phyloP scores from a whole-genome alignment of 2,329 filamentous ascomycete genomes.

The Lecanicillium sp. region DNA sequence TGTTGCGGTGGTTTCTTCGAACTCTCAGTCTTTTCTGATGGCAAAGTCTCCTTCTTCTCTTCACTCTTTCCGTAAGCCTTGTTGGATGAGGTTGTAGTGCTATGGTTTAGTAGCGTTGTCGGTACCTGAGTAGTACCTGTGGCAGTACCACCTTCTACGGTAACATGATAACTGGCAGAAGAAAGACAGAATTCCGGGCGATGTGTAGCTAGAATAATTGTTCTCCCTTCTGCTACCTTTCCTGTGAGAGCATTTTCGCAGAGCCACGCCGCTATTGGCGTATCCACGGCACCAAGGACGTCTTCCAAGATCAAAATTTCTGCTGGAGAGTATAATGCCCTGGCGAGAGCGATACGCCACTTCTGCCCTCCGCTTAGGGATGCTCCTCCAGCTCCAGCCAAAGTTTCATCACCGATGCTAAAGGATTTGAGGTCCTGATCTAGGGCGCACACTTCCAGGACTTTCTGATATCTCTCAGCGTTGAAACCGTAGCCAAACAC shows the following conservation, averaged over 20 bases:
- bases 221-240: slow-evolving; percentile 6
- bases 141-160: slow-evolving; percentile 1
- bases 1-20: too few species aligned
- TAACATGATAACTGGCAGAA: slow-evolving; percentile 6
- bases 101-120: too few species aligned
- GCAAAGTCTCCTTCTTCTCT: too few species aligned
- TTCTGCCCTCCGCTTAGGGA: slow-evolving; percentile 37
- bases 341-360: slow-evolving; percentile 35
- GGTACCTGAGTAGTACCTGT: background rate
- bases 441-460: slow-evolving; percentile 36
- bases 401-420: slow-evolving; percentile 32
- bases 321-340: slow-evolving; percentile 35
- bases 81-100: too few species aligned
- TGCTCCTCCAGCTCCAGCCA: slow-evolving; percentile 33
- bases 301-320: slow-evolving; percentile 39
- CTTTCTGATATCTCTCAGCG: slow-evolving; percentile 31
- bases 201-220: slow-evolving; percentile 11
- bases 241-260: slow-evolving; percentile 4
- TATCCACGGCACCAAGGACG: slow-evolving; percentile 21
- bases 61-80: too few species aligned
- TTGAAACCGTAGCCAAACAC: slow-evolving; percentile 32
- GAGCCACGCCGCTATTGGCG: slow-evolving; percentile 3
- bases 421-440: slow-evolving; percentile 33
- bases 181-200: background rate
- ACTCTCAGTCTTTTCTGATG: too few species aligned